A percentile compares a stretch with the other conserved stretches of the same genome.
phyloP scores from a whole-genome alignment of 345 rosid genomes.

The Odontarrhena argentea region DNA sequence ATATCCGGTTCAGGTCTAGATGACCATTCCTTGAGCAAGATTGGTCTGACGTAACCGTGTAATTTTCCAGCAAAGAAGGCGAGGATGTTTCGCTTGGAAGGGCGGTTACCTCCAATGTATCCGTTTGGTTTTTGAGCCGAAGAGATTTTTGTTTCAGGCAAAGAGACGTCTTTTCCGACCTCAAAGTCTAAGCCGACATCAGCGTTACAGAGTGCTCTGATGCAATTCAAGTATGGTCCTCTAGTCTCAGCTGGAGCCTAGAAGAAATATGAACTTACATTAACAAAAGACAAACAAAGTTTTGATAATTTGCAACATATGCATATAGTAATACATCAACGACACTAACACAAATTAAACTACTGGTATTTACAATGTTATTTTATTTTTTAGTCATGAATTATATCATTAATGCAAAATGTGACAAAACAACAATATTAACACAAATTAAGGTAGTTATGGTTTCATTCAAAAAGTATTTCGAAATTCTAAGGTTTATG shows the following conservation, averaged over 20 bases:
- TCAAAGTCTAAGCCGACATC: constrained; percentile 65
- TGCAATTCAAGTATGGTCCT: constrained; percentile 51
- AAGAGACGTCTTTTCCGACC: constrained; percentile 71
- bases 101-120: constrained; percentile 71
- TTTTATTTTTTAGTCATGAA: too few species aligned
- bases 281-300: too few species aligned
- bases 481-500: not conserved
- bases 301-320: too few species aligned
- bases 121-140: constrained; percentile 53
- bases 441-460: too few species aligned
- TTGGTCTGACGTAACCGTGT: constrained; percentile 75
- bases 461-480: not conserved
- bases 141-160: constrained; percentile 65
- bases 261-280: constrained; percentile 16
- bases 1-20: constrained; percentile 61
- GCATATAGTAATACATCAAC: too few species aligned
- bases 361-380: too few species aligned
- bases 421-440: too few species aligned
- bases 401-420: too few species aligned
- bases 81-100: constrained; percentile 59
- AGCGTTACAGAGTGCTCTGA: constrained; percentile 78
- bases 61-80: constrained; percentile 84
- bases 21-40: constrained; percentile 63
- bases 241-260: constrained; percentile 84
- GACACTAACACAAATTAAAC: not conserved